Evolutionary conservation across 331 rosid genomes (phyloP).

Genomic region (Quercus phellos): DNA sequence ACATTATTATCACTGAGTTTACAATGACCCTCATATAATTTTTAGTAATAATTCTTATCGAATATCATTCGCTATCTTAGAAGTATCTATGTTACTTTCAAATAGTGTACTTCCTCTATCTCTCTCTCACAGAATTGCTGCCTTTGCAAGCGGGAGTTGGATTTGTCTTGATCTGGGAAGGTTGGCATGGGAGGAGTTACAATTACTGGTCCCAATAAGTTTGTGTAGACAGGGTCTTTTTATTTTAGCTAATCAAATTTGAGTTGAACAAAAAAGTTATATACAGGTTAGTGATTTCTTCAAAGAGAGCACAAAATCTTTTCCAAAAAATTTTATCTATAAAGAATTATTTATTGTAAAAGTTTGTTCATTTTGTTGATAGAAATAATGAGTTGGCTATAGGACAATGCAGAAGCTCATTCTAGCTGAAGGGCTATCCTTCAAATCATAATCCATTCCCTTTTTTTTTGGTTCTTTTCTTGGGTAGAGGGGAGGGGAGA

Average conservation of each 20-base stretch:
- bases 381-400: too few species aligned
- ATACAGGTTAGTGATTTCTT: neutral
- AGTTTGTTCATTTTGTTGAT: too few species aligned
- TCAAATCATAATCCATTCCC: too few species aligned
- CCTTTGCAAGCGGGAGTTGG: neutral
- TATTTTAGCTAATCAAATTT: neutral
- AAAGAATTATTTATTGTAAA: neutral
- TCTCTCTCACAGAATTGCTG: neutral
- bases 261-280: neutral
- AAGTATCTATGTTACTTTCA: neutral
- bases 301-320: neutral
- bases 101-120: neutral
- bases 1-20: too few species aligned
- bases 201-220: neutral
- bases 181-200: neutral
- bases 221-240: neutral
- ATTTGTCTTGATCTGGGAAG: neutral
- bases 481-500: too few species aligned
- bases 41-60: too few species aligned
- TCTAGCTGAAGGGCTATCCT: too few species aligned
- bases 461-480: too few species aligned
- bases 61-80: neutral
- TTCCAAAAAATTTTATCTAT: neutral
- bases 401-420: too few species aligned
- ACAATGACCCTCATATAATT: too few species aligned